These are phyloP conservation scores for Bruguiera parviflora DNA, from an alignment of 345 rosid species.

Conservation along the genomic window DNA sequence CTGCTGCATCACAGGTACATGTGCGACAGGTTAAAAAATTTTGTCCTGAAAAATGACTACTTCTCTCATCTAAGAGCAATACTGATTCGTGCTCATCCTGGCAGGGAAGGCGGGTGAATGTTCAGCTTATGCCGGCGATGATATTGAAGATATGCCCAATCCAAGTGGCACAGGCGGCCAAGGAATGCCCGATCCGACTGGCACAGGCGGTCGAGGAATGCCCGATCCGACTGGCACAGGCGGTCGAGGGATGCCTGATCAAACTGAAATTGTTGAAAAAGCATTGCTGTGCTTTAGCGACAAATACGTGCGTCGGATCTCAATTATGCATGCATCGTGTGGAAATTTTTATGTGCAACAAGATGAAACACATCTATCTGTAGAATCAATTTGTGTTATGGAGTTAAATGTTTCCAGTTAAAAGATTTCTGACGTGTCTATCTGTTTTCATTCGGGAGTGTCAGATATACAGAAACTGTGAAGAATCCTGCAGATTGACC, in stretches of 20 bases:
- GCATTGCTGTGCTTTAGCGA: slow-evolving; percentile 78
- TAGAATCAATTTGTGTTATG: no score
- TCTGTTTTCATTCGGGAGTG: neutral
- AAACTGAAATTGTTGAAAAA: slow-evolving; percentile 55
- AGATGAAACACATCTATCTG: no score
- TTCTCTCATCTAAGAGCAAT: slow-evolving; percentile 9
- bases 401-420: no score
- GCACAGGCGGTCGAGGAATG: neutral
- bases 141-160: neutral
- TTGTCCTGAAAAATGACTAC: neutral
- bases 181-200: neutral
- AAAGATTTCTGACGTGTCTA: neutral
- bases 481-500: slow-evolving; percentile 60
- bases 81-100: slow-evolving; percentile 15
- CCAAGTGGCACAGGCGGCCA: neutral
- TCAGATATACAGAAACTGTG: slow-evolving; percentile 71
- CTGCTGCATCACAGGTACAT: slow-evolving; percentile 36
- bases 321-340: neutral
- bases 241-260: slow-evolving; percentile 21
- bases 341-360: neutral
- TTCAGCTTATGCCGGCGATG: slow-evolving; percentile 21
- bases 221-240: neutral
- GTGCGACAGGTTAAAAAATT: neutral
- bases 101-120: slow-evolving; percentile 44
- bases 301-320: slow-evolving; percentile 42